Base-by-base conservation (phyloP, 176 grass and related monocot species). In the Elymus sibiricus region DNA sequence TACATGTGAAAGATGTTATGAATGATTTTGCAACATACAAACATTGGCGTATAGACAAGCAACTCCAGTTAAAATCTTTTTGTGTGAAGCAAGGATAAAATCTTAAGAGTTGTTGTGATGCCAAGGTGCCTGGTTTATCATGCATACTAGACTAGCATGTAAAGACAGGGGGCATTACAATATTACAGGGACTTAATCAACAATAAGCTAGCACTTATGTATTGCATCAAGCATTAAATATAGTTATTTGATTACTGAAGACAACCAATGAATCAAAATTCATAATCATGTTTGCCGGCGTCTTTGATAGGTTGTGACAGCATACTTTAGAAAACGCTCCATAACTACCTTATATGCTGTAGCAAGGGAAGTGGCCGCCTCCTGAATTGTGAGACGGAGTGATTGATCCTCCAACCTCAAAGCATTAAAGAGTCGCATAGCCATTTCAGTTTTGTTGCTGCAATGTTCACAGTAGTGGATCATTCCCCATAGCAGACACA, bases 371-470 rank as follows among this genome's bases (percentile, higher is more conserved):
- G 87, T 92, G 85, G 88, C 91, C 7, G 91, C 83, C 79, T 98
- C 95, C 78, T 95, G 95, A 89, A 98, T 95, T 53, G 91, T 91
- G 77, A 89, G 67, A 79, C 81, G 86, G 80, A 98, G 80, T 55
- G 87, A 92, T 80, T 92, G 95, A 79, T 98, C 95, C 86, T 98
- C 95, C 72, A 76, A 64, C 79, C 90, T 98, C 83, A 98, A 95
- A 51, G 95, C 91, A 83, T 80, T 93, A 66, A 98, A 98, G 61
- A 98, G 85, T 79, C 93, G 89, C 76, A 94, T 87, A 83, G 89
- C 93, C 93, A 98, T 98, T 59, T 98, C 93, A 80, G 88, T 82
- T 98, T 98, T 98, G 64, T 98, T 90, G 62, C 93, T 98, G 87
- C 39, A 91, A 75, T 77, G 76, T 59, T 82, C 56, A 84, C 35